These are phyloP conservation scores for Diaporthe sp. DNA, from an alignment of 2,329 filamentous ascomycete species.

Conservation along the genomic window DNA sequence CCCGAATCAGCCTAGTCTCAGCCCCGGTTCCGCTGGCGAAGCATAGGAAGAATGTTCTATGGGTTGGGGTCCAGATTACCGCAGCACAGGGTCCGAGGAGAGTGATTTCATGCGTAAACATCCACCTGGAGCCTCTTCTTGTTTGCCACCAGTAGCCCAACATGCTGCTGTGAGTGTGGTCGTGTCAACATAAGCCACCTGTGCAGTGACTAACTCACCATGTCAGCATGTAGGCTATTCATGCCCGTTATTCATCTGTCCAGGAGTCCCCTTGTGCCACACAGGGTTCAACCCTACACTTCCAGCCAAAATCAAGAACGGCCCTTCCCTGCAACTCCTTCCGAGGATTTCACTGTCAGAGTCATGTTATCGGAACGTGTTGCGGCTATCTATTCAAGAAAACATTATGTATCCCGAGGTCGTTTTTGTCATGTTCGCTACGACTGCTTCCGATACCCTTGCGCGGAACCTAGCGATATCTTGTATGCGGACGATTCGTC, in stretches of 20 bases:
- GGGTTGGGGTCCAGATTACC: neutral
- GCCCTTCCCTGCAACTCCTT: neutral
- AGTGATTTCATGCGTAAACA: neutral
- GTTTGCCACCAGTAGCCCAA: too few species aligned
- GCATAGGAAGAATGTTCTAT: slow-evolving; percentile 2
- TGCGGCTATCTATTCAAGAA: too few species aligned
- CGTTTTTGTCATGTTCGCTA: too few species aligned
- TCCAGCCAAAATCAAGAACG: neutral
- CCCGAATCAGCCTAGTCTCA: slow-evolving; percentile 10
- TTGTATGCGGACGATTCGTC: too few species aligned
- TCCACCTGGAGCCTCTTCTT: too few species aligned
- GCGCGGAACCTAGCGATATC: too few species aligned
- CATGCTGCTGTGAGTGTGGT: too few species aligned
- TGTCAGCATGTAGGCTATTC: neutral
- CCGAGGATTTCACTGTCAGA: neutral
- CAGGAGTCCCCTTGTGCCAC: neutral
- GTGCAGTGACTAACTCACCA: too few species aligned
- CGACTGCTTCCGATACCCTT: too few species aligned
- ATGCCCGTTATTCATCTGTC: neutral
- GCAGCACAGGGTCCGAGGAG: neutral
- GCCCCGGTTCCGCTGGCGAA: neutral
- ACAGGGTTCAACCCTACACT: neutral
- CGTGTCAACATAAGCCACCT: too few species aligned
- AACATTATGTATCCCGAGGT: too few species aligned
- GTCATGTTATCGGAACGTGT: too few species aligned